Base-by-base conservation (phyloP, 345 rosid genomes). In the Salix exigua region DNA sequence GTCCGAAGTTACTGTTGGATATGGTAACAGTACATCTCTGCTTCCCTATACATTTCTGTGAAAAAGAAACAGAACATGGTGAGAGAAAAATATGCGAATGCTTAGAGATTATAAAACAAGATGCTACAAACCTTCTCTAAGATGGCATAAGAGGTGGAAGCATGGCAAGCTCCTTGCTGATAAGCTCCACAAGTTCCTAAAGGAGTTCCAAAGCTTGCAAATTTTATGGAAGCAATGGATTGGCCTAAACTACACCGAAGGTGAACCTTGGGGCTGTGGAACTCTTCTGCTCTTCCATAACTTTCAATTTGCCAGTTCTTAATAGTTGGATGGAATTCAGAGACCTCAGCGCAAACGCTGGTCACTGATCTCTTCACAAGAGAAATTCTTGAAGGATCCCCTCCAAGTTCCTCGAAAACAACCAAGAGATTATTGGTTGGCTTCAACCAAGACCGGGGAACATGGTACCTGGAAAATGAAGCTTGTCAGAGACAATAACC, bases 291-390 rank as follows among this genome's bases (percentile, higher is more conserved):
- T 85, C 85, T 92, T 18, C 99, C 99, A 6, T 96, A 93, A 92
- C 97, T 96, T 81, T 96, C 98, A 61, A 96, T 92, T 68, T 90
- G 99, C 99, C 99, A 96, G 81, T 94, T 96, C 91, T 94, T 92
- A 68, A 96, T 77, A 33, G 93, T 96, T 1, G 98, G 98, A 44
- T 94, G 99, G 80, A 86, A 91, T 82, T 96, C 98, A 0, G 97
- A 72, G 12, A 96, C 90, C 40, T 94, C 98, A 11, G 99, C 97
- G 74, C 99, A 96, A 66, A 92, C 97, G 55, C 90, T 71, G 63
- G 86, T 67, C 62, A 92, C 86, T 4, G 96, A 88, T 88, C 99
- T 91, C 89, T 91, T 93, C 69, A 88, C 97, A 9, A 95, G 86
- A 51, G 96, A 87, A 55, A 93, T 89, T 80, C 83, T 84, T 31